These are phyloP conservation scores for Phytophthora gonapodyides DNA, from an alignment of 352 stramenopile genomes.

Conservation along the genomic window DNA sequence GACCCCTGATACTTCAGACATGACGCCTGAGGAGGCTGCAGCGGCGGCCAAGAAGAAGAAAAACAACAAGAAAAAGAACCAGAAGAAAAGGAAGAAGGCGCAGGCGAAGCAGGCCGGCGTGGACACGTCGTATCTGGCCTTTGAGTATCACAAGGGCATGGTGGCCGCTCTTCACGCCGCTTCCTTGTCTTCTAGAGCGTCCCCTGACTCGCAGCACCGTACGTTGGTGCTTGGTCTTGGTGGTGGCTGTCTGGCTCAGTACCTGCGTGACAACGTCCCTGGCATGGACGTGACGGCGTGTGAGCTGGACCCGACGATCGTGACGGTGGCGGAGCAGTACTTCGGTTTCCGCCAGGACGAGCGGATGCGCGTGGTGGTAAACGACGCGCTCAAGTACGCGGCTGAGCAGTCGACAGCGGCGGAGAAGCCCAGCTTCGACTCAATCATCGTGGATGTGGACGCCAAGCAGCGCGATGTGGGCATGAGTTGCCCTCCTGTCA, in stretches of 20 bases:
- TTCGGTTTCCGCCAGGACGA: conserved; percentile 70
- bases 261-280: conserved; percentile 59
- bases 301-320: conserved; percentile 69
- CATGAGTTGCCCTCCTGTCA: conserved; percentile 69
- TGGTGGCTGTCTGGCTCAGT: conserved; percentile 70
- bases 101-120: conserved; percentile 36
- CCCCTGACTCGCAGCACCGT: conserved; percentile 30
- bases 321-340: conserved; percentile 61
- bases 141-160: conserved; percentile 85
- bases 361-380: conserved; percentile 46
- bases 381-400: conserved; percentile 56
- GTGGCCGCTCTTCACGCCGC: conserved; percentile 56
- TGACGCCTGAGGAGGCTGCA: conserved; percentile 33
- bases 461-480: conserved; percentile 68
- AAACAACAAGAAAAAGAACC: conserved; percentile 68
- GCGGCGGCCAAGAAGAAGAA: conserved; percentile 47
- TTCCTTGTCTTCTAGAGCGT: conserved; percentile 31
- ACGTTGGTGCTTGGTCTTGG: conserved; percentile 72
- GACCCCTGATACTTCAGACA: conserved; percentile 21
- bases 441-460: conserved; percentile 81
- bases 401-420: conserved; percentile 27
- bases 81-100: conserved; percentile 57
- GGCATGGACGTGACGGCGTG: conserved; percentile 57
- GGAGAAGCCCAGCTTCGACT: conserved; percentile 42
- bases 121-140: conserved; percentile 66